These are phyloP conservation scores for Pholiota molesta DNA, from an alignment of 768 basidiomycete species.

Conservation along the genomic window DNA sequence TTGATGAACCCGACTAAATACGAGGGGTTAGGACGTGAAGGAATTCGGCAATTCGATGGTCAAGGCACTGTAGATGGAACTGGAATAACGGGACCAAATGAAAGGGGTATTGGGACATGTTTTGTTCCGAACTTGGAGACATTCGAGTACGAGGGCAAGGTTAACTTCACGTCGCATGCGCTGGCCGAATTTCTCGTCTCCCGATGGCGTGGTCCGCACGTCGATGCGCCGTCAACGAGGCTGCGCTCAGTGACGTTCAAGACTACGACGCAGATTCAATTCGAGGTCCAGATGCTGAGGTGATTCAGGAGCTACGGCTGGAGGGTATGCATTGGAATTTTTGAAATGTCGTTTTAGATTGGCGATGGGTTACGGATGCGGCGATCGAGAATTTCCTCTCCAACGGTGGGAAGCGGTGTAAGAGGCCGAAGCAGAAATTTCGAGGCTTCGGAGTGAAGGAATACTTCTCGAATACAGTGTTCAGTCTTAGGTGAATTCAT, in stretches of 20 bases:
- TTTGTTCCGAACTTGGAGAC: conserved; percentile 13
- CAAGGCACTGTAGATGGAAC: too few relatives aligned
- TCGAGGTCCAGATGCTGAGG: conserved; percentile 10
- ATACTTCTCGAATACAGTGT: too few relatives aligned
- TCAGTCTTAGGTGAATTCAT: too few relatives aligned
- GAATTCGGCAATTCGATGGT: not conserved
- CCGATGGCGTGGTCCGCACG: conserved; percentile 14
- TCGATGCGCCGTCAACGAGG: not conserved
- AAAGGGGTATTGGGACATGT: not conserved
- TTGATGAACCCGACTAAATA: conserved; percentile 12
- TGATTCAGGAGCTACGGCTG: conserved; percentile 6
- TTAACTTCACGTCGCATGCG: conserved; percentile 12
- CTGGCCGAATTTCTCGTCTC: conserved; percentile 16
- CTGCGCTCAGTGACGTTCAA: conserved; percentile 17
- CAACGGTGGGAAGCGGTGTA: too few relatives aligned
- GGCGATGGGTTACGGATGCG: too few relatives aligned
- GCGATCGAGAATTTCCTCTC: too few relatives aligned
- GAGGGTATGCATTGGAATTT: conserved; percentile 23
- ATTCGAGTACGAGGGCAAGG: conserved; percentile 20
- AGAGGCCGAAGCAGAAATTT: too few relatives aligned
- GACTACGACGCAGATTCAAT: conserved; percentile 13
- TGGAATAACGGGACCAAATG: too few relatives aligned
- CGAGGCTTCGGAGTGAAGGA: too few relatives aligned
- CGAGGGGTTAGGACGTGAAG: not conserved
- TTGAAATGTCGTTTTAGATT: not conserved